Evolutionary conservation across 225 moss, liverwort and hornwort species (phyloP).

Genomic region (Pseudoscleropodium purum): DNA sequence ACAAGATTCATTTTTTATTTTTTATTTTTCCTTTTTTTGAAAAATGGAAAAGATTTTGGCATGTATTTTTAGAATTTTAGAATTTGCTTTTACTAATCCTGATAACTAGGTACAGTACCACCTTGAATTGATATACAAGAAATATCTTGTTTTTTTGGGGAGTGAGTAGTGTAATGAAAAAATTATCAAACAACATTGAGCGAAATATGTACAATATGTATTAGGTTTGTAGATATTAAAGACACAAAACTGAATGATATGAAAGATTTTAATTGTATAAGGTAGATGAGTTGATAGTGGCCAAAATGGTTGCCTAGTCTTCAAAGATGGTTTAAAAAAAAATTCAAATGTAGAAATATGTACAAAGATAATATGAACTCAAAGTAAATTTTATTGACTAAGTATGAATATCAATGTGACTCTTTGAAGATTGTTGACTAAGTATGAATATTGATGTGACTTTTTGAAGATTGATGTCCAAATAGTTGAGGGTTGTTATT

Average conservation of each 20-base stretch:
- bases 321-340: too few relatives aligned
- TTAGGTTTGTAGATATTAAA: not conserved
- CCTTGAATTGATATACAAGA: not conserved
- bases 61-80: not conserved
- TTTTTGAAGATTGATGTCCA: not conserved
- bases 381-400: not conserved
- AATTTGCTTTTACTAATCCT: not conserved
- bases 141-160: not conserved
- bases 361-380: not conserved
- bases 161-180: not conserved
- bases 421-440: not conserved
- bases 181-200: too few relatives aligned
- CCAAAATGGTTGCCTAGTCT: not conserved
- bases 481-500: too few relatives aligned
- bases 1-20: not conserved
- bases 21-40: accelerated
- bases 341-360: not conserved
- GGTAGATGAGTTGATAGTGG: not conserved
- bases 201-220: too few relatives aligned
- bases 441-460: too few relatives aligned
- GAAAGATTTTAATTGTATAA: not conserved
- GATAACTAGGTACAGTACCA: not conserved
- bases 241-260: not conserved
- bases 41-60: too few relatives aligned
- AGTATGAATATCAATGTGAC: too few relatives aligned